Evolutionary conservation across 108 stramenopile genomes (phyloP), one percentile per base, ranked within the genome.

Genomic region (Fistulifera pelliculosa): DNA sequence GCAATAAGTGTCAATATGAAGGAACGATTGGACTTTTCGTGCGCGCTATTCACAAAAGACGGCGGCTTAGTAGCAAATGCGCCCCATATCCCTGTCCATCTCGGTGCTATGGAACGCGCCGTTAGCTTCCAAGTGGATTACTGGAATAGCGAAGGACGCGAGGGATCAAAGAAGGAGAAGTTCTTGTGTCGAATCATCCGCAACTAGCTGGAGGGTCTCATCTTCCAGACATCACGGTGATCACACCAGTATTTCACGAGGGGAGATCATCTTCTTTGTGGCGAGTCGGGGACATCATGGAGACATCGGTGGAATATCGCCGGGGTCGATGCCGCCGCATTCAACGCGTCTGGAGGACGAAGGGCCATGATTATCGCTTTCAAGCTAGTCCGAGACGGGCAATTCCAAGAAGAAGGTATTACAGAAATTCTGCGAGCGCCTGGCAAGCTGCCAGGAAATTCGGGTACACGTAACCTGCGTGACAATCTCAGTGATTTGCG

Each of bases 1-100:
- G 85, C 94, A 1, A 88, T 88, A 56, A 91, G 88, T 41, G 98
- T 99, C 39, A 99, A 99, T 63, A 97, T 99, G 77, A 99, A 99
- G 75, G 98, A 99, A 66, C 74, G 98, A 17, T 79, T 99, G 7
- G 98, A 99, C 60, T 99, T 99, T 66, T 85, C 82, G 14, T 99
- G 98, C 55, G 98, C 98, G 26, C 73, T 99, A 21, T 98, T 99
- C 56, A 94, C 91, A 8, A 71, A 75, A 39, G 75, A 93, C 40
- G 96, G 96, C 15, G 98, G 96, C 1, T 68, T 99, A 15, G 96
- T 98, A 18, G 98, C 98, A 12, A 98, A 99, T 70, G 98, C 98
- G 0, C 98, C 98, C 2, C 98, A 99, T 56, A 92, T 99, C 43
- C 98, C 98, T 8, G 96, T 99, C 12, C 98, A 99, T 66, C 74